Evolutionary conservation across 192 early-diverging fungal genomes (phyloP), one percentile per base, ranked within the genome.

Genomic region (Allomyces macrogynus): DNA sequence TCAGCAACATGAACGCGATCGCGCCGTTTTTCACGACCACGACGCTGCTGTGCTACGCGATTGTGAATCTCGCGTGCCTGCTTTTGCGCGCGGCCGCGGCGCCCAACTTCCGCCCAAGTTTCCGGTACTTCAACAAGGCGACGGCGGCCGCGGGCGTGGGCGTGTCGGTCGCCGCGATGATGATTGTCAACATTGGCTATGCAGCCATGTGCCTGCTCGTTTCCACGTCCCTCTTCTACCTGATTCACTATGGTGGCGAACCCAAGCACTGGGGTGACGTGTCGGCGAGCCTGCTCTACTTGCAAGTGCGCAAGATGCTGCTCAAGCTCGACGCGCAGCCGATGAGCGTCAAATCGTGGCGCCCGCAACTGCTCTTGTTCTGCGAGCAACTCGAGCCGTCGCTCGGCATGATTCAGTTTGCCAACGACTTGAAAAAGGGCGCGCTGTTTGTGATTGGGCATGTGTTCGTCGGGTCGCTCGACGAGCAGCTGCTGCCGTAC

Each of bases 261-360:
- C 83, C 83, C 12, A 86, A 86, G 66, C 70, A 77, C 26, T 86
- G 85, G 85, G 85, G 85, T 18, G 81, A 86, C 62, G 83, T 86
- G 10, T 82, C 81, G 2, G 83, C 84, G 67, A 78, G 77, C 61
- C 70, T 86, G 64, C 85, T 86, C 63, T 86, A 83, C 68, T 83
- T 85, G 67, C 83, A 86, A 67, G 84, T 84, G 62, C 80, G 85
- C 70, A 86, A 86, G 67, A 85, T 76, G 66, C 69, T 86, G 65
- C 69, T 86, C 23, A 75, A 81, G 16, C 73, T 86, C 49, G 85
- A 86, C 25, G 57, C 74, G 22, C 72, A 81, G 61, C 83, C 83
- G 67, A 81, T 83, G 54, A 81, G 85, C 61, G 80, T 85, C 72
- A 84, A 85, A 70, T 85, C 82, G 63, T 86, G 85, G 85, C 67